Base-by-base conservation (phyloP, 768 basidiomycete genomes). In the Mrakia gelida region DNA sequence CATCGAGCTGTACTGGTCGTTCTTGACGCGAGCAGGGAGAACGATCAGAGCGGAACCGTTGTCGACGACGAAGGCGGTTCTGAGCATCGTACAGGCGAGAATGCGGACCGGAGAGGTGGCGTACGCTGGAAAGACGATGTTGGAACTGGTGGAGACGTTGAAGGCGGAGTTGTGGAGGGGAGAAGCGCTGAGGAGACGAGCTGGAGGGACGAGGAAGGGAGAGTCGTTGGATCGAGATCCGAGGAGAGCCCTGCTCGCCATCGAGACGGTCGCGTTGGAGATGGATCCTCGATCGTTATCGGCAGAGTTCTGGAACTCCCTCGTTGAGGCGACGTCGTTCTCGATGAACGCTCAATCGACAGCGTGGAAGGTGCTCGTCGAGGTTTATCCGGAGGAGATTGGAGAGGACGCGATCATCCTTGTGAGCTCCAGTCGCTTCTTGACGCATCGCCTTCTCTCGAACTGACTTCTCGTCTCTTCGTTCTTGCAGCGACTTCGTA, bases 291-390 rank as follows among this genome's bases (percentile, higher is more conserved):
- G 21, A 15, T 23, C 67, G 38, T 41, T 70, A 8, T 41, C 38
- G 67, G 18, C 67, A 11, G 21, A 23, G 67, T 70, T 70, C 41
- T 70, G 67, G 67, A 41, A n/a, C 67, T 70, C 67, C 7, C 26
- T 70, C 21, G 41, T 70, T 2, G 67, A 70, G 67, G 67, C 67
- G 67, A 70, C 67, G 38, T 70, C 34, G 15, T 70, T 70, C 38
- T 41, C 21, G 26, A 23, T 26, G 34, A 23, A 26, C 8, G 67
- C 67, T 41, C 67, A 70, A 38, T 34, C 67, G 26, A 41, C 67
- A 8, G 67, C 67, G 3, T 70, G 67, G 67, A 70, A 38, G 34
- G 67, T 26, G 7, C 67, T 70, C 67, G 67, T 41, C 23, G 23
- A 70, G 26, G 38, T 15, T 43, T 41, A 70, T 23, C 34, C 67